Percentiles rank a stretch among this genome's conserved stretches.
Conservation (phyloP, 768 basidiomycete genomes). For the Tricholoma sp. region DNA sequence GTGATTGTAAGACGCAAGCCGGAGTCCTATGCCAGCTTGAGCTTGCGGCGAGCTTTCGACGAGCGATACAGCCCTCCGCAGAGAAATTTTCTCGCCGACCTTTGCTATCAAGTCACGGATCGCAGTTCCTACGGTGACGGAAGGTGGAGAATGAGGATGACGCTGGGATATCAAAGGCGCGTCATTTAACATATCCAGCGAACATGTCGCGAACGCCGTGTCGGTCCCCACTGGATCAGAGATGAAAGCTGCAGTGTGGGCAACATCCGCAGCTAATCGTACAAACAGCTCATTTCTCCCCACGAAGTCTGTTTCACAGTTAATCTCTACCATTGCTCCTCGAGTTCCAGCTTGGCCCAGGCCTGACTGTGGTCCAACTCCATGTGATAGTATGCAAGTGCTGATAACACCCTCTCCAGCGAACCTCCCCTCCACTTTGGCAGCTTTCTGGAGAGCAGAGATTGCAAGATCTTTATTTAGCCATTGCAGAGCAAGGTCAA, state of each 20-base stretch:
- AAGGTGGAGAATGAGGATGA: constrained; percentile 27
- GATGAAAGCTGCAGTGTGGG: constrained; percentile 77
- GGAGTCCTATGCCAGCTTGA: constrained; percentile 33
- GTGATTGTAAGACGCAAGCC: constrained; percentile 58
- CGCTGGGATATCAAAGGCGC: constrained; percentile 60
- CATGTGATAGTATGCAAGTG: constrained; percentile 67
- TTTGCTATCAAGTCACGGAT: constrained; percentile 69
- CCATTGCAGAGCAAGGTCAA: constrained; percentile 75
- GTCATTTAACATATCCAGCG: constrained; percentile 46
- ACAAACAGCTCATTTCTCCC: constrained; percentile 81
- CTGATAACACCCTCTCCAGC: constrained; percentile 79
- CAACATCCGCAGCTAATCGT: constrained; percentile 70
- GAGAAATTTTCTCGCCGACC: constrained; percentile 73
- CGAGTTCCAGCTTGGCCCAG: constrained; percentile 46
- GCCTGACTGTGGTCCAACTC: constrained; percentile 34
- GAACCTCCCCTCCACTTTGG: constrained; percentile 72
- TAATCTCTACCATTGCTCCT: constrained; percentile 86
- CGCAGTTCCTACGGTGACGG: constrained; percentile 51
- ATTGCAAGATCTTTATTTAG: constrained; percentile 67
- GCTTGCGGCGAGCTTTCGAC: constrained; percentile 35
- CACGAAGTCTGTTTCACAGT: constrained; percentile 98
- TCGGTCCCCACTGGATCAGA: constrained; percentile 32
- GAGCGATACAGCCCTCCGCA: constrained; percentile 54
- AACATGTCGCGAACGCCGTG: constrained; percentile 41
- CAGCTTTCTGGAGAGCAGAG: constrained; percentile 75